Evolutionary conservation across 2,329 filamentous ascomycete species (phyloP), one percentile per base, ranked within the genome.

Genomic region (Nigrospora sphaerica): DNA sequence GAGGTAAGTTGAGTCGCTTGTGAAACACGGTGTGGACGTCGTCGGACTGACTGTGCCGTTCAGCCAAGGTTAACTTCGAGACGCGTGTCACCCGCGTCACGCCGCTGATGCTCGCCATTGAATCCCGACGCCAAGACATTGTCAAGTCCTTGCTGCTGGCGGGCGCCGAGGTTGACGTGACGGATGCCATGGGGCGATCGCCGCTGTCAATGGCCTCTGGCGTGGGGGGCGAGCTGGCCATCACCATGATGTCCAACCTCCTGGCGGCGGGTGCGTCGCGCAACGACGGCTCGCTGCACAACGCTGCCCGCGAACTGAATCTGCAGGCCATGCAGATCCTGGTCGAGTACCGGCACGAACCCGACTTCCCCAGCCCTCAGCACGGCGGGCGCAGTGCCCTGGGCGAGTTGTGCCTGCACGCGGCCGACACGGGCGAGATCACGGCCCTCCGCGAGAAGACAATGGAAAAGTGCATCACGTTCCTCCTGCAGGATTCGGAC

Each of bases 241-340:
- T 73, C 16, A 65, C 69, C 11, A 75, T 81, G 62, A 74, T 80
- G 73, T 65, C 68, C 2, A 72, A 70, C 44, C 61, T 85, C 1
- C 66, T 83, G 6, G 72, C 72, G 0, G 74, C 77, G 0, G 75
- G 78, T 17, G 76, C 79, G 1, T 72, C 75, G 2, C 71, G 68
- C 37, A 80, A 86, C 47, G 83, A 87, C 49, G 81, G 82, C 0
- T 85, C 80, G 2, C 67, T 87, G 3, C 83, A 86, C 54, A 81
- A 84, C 49, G 79, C 81, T 4, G 76, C 81, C 0, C 69, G 78
- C 12, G 72, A 77, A 40, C 67, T 86, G 17, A 79, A 84, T 51
- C 52, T 81, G 0, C 63, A 73, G 12, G 75, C 74, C 2, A 75
- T 83, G 50, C 69, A 71, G 42, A 66, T 80, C 2, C 66, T 87